Evolutionary conservation across 2,329 filamentous ascomycete species (phyloP), one percentile per base, ranked within the genome.

Genomic region (Aspergillus sp.): DNA sequence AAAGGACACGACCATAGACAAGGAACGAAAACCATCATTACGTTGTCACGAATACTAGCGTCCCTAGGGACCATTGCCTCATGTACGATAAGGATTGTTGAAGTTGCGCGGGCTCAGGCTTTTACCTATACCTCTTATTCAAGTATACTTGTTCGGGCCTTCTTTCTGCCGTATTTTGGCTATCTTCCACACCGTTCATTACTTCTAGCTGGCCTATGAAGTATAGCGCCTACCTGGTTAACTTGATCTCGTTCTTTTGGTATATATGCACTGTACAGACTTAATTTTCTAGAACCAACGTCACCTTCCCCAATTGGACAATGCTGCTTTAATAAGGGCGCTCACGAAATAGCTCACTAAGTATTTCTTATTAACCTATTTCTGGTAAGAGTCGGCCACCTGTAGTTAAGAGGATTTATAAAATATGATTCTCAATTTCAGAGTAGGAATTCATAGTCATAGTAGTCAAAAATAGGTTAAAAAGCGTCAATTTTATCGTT

Each of bases 171-270:
- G 14, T 17, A 17, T 21, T 19, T 31, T 36, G 31, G 13, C 38
- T 31, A 4, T 25, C 42, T 42, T n/a, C 20, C 40, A 3, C 21
- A 6, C 45, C 19, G 11, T 54, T 23, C 25, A 20, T 47, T 40
- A 47, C 52, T 52, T 54, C 49, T 48, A 52, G 53, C 53, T 38
- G 53, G 53, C 20, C 53, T 55, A 45, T 19, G 49, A 34, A 45
- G 53, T 52, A 44, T 34, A 19, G 6, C 20, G 11, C 25, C 9
- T 29, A 6, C 13, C 4, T 3, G 29, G 6, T 45, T 23, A 2
- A n/a, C 40, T 47, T 49, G 41, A 11, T 40, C 16, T 20, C 38
- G 49, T 21, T 45, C 23, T 44, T 40, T 36, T n/a, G 16, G 19
- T 34, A 11, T 13, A 32, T 31, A n/a, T n/a, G n/a, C 29, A 41